Evolutionary conservation across 2,329 filamentous ascomycete species (phyloP), one percentile per base, ranked within the genome.

Genomic region (Arthrobotrys conoides): DNA sequence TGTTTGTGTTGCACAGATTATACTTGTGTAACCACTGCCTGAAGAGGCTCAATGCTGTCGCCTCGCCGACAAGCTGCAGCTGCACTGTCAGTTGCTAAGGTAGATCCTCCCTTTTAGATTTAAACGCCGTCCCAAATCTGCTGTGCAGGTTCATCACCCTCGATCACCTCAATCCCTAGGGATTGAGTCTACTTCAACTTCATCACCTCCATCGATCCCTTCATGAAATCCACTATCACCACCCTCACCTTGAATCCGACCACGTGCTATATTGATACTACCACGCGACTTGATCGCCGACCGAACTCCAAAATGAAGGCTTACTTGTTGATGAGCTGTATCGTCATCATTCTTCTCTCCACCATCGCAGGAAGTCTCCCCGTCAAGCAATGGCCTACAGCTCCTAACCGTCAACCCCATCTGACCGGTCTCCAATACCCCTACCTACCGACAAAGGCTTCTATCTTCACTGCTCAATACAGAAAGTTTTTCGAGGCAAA

Each of bases 361-460:
- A 4, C 27, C 20, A 14, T 68, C 24, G 27, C 49, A 4, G 73
- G 59, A 48, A 18, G 64, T 5, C 14, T 67, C 51, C 73, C 67
- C 22, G 33, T 68, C 49, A 66, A 53, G 20, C 66, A 77, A 63
- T 61, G 38, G 59, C 63, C 73, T 4, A n/a, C 70, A 16, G 61
- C 70, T 38, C 73, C 73, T 24, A 67, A 71, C 22, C 67, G 61
- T 20, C 73, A 68, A 14, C 53, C 38, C 30, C 67, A 67, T 18
- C 67, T 67, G 73, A 63, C 61, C 8, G 61, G 73, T 5, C 36
- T 68, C n/a, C 20, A 66, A 24, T 63, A 44, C 20, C 51, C 73
- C 27, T 68, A 77, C 33, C 51, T 36, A 5, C n/a, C 14, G 6
- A n/a, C 20, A 2, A 68, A 63, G 6, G 14, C 49, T 10, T 49